Evolutionary conservation across 176 grass and related monocot genomes (phyloP), one percentile per base, ranked within the genome.

Genomic region (Cocos nucifera): DNA sequence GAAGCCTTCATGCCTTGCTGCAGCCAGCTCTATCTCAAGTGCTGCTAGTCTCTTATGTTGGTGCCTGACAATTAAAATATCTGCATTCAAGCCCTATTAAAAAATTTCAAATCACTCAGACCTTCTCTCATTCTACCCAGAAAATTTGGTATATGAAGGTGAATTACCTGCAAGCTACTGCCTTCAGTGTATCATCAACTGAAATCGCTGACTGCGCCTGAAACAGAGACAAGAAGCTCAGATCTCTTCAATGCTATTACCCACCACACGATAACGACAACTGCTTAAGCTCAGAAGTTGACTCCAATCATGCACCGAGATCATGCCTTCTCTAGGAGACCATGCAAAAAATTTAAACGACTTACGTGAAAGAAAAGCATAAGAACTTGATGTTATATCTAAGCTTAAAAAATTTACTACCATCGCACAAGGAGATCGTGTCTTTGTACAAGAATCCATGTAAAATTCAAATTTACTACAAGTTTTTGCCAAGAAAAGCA

Each of bases 171-270:
- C 88, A 98, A 19, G 88, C 74, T 21, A 92, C 93, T 64, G 92
- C 82, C 73, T 98, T 98, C 65, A 98, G 73, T 10, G 84, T 98
- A 62, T 98, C 88, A 27, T 92, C 93, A 18, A 98, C 93, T 28
- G 84, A 92, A 70, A 98, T 89, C 28, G 87, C 73, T 6, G 84
- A 78, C 21, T 85, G 84, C 19, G 76, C 93, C 84, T 98, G 66
- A 73, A 88, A 59, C 44, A 18, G 25, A 28, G 27, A 23, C 1
- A 73, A 44, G 4, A 61, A 15, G 54, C 28, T 2, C 64, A 59
- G 8, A 30, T 5, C 0, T 35, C 9, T 32, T 66, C 55, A 65
- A 69, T 67, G 51, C 17, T 55, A 26, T 6, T 50, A 69, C 18
- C 32, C 78, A 28, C 68, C 18, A 12, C 10, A 44, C 1, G 10